phyloP scores from a whole-genome alignment of 257 asterid genomes.

The Leptodermis oblonga region DNA sequence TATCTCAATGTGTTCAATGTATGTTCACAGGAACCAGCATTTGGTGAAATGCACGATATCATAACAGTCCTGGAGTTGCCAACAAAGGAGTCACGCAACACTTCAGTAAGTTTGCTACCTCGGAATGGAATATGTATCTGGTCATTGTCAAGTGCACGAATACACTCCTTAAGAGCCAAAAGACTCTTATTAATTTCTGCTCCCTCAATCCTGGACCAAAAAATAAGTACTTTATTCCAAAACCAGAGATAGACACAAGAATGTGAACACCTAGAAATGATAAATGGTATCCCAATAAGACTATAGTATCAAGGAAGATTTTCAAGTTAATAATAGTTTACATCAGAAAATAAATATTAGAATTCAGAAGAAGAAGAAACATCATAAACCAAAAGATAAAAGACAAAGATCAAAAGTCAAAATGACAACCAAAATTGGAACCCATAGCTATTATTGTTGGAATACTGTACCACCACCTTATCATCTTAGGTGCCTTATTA shows the following conservation, averaged over 20 bases:
- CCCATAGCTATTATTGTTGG: neutral
- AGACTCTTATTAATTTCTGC: constrained; percentile 98
- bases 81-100: constrained; percentile 92
- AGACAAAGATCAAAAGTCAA: neutral
- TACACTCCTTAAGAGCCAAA: constrained; percentile 91
- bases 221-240: neutral
- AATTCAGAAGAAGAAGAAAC: neutral
- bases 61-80: constrained; percentile 96
- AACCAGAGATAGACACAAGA: neutral
- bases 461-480: neutral
- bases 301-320: neutral
- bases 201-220: constrained; percentile 77
- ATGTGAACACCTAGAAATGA: neutral
- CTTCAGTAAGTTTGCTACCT: constrained; percentile 98
- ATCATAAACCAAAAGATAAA: neutral
- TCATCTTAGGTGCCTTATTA: neutral
- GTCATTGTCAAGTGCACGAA: constrained; percentile 95
- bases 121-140: constrained; percentile 97
- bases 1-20: constrained; percentile 96
- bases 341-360: neutral
- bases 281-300: neutral
- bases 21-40: constrained; percentile 96
- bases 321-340: neutral
- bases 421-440: neutral
- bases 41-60: constrained; percentile 98